Evolutionary conservation across 2,329 filamentous ascomycete species (phyloP).

Genomic region (Plenodomus tracheiphilus): DNA sequence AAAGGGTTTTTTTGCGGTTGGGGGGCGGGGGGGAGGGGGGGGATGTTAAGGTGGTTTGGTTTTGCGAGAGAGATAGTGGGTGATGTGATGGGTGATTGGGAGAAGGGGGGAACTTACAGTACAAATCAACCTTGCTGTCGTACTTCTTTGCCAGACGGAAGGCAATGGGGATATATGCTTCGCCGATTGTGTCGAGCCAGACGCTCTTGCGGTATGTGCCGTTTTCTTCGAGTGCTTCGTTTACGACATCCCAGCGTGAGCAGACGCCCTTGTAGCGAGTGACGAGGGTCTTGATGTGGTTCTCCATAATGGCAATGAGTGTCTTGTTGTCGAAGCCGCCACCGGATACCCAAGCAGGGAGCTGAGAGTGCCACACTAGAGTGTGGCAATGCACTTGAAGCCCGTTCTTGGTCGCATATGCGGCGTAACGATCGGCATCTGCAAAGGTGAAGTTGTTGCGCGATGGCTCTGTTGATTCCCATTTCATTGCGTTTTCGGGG

Average conservation of each 20-base stretch:
- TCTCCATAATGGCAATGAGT: constrained; percentile 46
- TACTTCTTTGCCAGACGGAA: constrained; percentile 48
- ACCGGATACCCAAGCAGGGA: constrained; percentile 45
- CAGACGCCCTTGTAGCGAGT: constrained; percentile 46
- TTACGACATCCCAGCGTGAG: constrained; percentile 48
- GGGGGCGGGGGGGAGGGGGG: too few species aligned
- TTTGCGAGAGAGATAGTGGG: too few species aligned
- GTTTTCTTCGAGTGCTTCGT: constrained; percentile 36
- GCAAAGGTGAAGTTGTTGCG: constrained; percentile 45
- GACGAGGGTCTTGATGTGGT: constrained; percentile 47
- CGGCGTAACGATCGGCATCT: constrained; percentile 40
- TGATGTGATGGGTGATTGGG: too few species aligned
- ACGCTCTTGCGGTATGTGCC: constrained; percentile 49
- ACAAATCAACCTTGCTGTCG: constrained; percentile 48
- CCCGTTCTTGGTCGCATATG: constrained; percentile 41
- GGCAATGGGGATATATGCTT: constrained; percentile 51
- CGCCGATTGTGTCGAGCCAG: constrained; percentile 50
- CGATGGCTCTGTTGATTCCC: constrained; percentile 43
- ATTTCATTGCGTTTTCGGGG: constrained; percentile 34
- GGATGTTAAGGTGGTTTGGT: too few species aligned
- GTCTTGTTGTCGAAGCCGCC: constrained; percentile 47
- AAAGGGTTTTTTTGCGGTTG: constrained; percentile 8
- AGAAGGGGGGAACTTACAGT: constrained; percentile 42
- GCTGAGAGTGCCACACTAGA: constrained; percentile 48
- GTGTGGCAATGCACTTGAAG: constrained; percentile 46